Base-by-base conservation (phyloP, 495 filamentous ascomycete genomes). In the Sordaria brevicollis region DNA sequence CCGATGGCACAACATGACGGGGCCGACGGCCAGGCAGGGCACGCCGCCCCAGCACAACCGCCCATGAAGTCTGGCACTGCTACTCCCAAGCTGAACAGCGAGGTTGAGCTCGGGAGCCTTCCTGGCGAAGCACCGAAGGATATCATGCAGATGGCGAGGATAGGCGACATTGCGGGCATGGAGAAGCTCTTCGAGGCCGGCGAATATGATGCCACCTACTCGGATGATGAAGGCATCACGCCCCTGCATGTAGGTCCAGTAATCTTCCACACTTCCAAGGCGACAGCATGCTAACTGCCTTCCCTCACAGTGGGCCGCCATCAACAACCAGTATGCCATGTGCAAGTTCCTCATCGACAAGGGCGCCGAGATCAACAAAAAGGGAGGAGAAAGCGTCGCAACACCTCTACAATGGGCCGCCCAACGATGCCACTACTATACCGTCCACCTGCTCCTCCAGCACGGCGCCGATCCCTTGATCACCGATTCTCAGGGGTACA, bases 361-460 rank as follows among this genome's bases (percentile, higher is more conserved):
- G 68, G 95, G 95, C 72, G 95, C 93, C 76, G 89, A 94, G 76
- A 91, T 97, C 74, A 97, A 99, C 78, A 91, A 90, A 70, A 94
- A 94, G 81, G 95, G 95, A 74, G 95, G 95, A 74, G 94, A 98
- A 74, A 95, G 92, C 36, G 84, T 93, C 37, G 93, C 95, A 19
- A 97, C 96, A 67, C 93, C 95, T 19, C 89, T 94, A 2, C 92
- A 97, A 84, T 99, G 95, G 95, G 95, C 95, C 65, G 94, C 93
- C 67, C 96, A 97, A 79, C 85, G 92, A 71, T 96, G 93, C 75
- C 88, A 97, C 80, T 94, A 95, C 81, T 95, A 96, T 75, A 86
- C 84, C 38, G 85, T 88, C 62, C 81, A 88, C 75, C 80, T 98
- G 7, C 84, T 99, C 35, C 89, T 99, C 36, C 87, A 92, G 69